A percentile compares a stretch with the other conserved stretches of the same genome.
Evolutionary conservation across 805 yeast species (phyloP).

Genomic region (Debaryomyces maramus): DNA sequence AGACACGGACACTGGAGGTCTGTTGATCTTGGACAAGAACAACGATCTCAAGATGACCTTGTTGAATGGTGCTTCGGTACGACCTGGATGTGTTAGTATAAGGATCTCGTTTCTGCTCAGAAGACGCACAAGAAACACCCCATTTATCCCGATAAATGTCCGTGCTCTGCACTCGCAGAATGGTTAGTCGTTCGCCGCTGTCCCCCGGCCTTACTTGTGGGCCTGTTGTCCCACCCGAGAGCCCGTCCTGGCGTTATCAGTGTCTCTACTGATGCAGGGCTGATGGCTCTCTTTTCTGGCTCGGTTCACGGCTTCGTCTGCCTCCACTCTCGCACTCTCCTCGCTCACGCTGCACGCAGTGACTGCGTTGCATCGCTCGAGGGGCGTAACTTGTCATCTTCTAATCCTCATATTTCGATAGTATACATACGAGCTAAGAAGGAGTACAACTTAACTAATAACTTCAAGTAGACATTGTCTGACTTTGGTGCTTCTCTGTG

Average conservation of each 20-base stretch:
- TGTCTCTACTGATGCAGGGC: background rate
- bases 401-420: slow-evolving; percentile 5
- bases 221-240: background rate
- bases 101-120: slow-evolving; percentile 42
- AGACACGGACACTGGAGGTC: slow-evolving; percentile 98
- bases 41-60: slow-evolving; percentile 90
- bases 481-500: slow-evolving; percentile 99
- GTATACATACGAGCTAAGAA: slow-evolving; percentile 96
- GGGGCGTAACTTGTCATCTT: slow-evolving; percentile 3
- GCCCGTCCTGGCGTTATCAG: background rate
- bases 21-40: slow-evolving; percentile 97
- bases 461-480: slow-evolving; percentile 97
- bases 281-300: background rate
- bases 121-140: slow-evolving; percentile 32
- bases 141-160: slow-evolving; percentile 8
- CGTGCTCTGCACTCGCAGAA: slow-evolving; percentile 40
- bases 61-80: slow-evolving; percentile 99
- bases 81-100: slow-evolving; percentile 61
- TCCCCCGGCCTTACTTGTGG: background rate
- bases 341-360: too few relatives aligned
- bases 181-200: slow-evolving; percentile 4
- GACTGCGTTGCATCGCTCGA: too few relatives aligned
- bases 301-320: background rate
- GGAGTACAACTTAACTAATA: slow-evolving; percentile 96
- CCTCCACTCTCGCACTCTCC: background rate